Evolutionary conservation across 192 early-diverging fungal species (phyloP), one percentile per base, ranked within the genome.

Genomic region (Entomortierella chlamydospora): DNA sequence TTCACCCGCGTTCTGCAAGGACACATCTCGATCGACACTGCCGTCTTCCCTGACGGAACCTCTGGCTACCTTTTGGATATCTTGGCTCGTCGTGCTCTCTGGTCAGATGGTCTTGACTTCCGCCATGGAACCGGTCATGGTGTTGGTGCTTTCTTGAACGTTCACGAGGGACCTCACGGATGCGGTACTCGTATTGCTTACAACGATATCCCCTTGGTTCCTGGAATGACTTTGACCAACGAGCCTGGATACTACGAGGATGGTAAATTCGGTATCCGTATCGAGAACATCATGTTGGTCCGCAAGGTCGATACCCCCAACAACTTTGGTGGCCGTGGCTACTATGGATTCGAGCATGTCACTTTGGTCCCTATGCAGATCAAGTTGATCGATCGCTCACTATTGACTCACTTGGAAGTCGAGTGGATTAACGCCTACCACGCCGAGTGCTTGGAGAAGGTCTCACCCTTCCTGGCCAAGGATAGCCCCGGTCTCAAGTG

Each of bases 1-100:
- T 98, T 94, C 82, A 99, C 98, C 12, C 91, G 97, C n/a, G 98
- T 99, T 65, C 87, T 99, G 28, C 96, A 99, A 85, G 98, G 98
- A 37, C 98, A 99, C 69, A 98, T 98, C 82, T 91, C 93, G 39
- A 88, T 98, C 59, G 97, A 97, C 68, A 68, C 85, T 64, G 90
- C 92, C 1, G 90, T 98, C 33, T 98, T 99, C 86, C 98, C 98
- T 4, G 77, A 79, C 18, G 95, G 95, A 26, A 95, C 93, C 12
- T 86, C 91, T 74, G 95, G 97, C 22, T 99, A 93, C 81, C 82
- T 92, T n/a, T 82, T 99, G 49, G 98, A 99, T 77, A 87, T 91
- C 39, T 87, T 97, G 63, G 95, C 98, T 11, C 89, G 98, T 33
- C 68, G 87, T 25, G 85, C 96, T 34, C 87, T 98, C 41, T 99